Evolutionary conservation across 371 early-diverging fungal species (phyloP).

Genomic region (Syncephalastrum sp.): DNA sequence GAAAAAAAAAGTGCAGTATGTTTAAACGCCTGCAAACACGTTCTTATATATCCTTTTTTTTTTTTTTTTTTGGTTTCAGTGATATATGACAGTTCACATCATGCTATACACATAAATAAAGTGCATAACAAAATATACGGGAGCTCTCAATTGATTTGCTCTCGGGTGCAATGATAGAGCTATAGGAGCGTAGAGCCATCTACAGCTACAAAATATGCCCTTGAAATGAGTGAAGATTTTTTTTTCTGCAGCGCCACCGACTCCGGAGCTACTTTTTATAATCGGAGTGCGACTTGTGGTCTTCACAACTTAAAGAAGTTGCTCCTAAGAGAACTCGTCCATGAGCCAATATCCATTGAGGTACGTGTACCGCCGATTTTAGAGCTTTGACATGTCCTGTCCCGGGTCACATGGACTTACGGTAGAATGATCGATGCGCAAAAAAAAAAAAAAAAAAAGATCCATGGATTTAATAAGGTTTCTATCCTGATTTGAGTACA

Average conservation of each 20-base stretch:
- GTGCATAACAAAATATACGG: neutral
- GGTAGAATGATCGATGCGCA: too few species aligned
- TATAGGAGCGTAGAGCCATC: conserved; percentile 4
- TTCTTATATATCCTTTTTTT: conserved; percentile 2
- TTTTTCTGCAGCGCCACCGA: neutral
- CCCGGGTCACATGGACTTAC: too few species aligned
- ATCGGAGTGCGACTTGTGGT: too few species aligned
- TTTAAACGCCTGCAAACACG: neutral
- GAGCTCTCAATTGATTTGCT: neutral
- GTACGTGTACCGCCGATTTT: too few species aligned
- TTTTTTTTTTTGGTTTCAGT: neutral
- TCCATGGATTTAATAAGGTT: too few species aligned
- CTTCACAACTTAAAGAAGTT: too few species aligned
- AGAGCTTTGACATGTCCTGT: too few species aligned
- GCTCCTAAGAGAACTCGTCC: too few species aligned
- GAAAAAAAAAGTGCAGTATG: neutral
- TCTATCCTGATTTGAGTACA: too few species aligned
- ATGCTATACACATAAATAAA: neutral
- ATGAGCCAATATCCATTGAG: too few species aligned
- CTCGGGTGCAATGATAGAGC: conserved; percentile 7
- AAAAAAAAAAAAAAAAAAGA: too few species aligned
- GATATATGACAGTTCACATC: conserved; percentile 1
- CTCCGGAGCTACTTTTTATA: too few species aligned
- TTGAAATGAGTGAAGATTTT: conserved; percentile 12
- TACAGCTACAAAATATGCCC: conserved; percentile 14